Percentiles rank a stretch among this genome's conserved stretches.
Conservation (phyloP, 768 basidiomycete species). For the Termitomyces sp. region DNA sequence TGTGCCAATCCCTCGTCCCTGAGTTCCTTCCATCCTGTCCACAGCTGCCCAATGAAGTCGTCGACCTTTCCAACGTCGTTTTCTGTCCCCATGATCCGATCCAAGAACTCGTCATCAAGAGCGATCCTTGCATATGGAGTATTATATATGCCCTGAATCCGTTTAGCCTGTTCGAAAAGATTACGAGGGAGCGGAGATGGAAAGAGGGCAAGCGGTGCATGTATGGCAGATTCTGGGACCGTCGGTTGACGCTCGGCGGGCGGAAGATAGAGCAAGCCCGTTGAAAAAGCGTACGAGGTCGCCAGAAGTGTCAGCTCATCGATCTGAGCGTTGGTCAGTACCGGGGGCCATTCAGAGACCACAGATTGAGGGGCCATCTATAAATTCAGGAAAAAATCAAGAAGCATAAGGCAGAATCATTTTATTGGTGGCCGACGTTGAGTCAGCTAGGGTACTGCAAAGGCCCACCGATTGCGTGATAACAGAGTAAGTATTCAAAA, state of each 20-base stretch:
- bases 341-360: slow-evolving; percentile 75
- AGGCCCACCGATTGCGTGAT: slow-evolving; percentile 14
- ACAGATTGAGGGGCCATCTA: slow-evolving; percentile 34
- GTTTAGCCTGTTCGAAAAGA: slow-evolving; percentile 63
- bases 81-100: slow-evolving; percentile 79
- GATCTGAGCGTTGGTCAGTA: slow-evolving; percentile 55
- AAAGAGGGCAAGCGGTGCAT: slow-evolving; percentile 87
- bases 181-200: slow-evolving; percentile 82
- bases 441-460: slow-evolving; percentile 13
- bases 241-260: slow-evolving; percentile 44
- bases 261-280: slow-evolving; percentile 83
- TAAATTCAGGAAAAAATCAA: slow-evolving; percentile 2
- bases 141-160: slow-evolving; percentile 79
- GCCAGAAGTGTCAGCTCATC: slow-evolving; percentile 63
- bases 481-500: too few relatives aligned
- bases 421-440: background rate
- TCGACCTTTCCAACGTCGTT: slow-evolving; percentile 80
- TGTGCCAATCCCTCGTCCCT: slow-evolving; percentile 58
- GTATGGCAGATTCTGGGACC: slow-evolving; percentile 70
- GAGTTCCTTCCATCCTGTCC: slow-evolving; percentile 81
- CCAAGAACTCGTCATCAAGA: slow-evolving; percentile 75
- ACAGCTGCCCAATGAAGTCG: slow-evolving; percentile 81
- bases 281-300: slow-evolving; percentile 80
- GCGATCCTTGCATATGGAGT: slow-evolving; percentile 83
- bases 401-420: background rate